Evolutionary conservation across 352 stramenopile species (phyloP), one percentile per base, ranked within the genome.

Genomic region (Pythium grandisporangium): DNA sequence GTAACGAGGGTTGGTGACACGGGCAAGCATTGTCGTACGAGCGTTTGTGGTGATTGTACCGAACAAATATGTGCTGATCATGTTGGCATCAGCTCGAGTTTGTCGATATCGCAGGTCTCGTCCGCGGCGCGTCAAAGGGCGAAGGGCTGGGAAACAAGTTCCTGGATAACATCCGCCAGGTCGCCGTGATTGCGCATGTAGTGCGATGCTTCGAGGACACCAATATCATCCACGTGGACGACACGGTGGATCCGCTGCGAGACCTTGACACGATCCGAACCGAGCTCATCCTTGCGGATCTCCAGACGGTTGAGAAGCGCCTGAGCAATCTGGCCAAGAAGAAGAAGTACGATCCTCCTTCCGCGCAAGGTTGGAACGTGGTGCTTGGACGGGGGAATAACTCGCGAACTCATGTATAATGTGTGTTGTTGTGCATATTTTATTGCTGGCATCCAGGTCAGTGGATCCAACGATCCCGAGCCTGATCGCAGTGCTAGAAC

Each of bases 201-300:
- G 92, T 99, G 33, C 86, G 96, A 25, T 99, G 95, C 69, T 99
- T 99, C 53, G 90, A 98, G 42, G 87, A 99, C 67, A 86, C 95
- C 16, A 95, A 99, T 70, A 96, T 99, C 42, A 85, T 98, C 45
- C 92, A 98, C 66, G 96, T 99, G 16, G 93, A 98, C 56, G 93
- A 93, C 27, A 85, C 56, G 2, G 86, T 99, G 11, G 86, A 99
- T 65, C 95, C 96, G 6, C 61, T 98, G 21, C 68, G 95, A n/a
- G 96, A 99, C 64, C 73, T 98, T 2, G 91, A 98, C 17, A 88
- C 97, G n/a, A 98, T 99, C 53, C 96, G 97, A 51, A 79, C 96
- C 1, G 96, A 99, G 62, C 69, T 99, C 19, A 86, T 96, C 22
- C 76, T 99, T 46, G 84, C 93, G 2, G 78, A 91, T 42, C 55